phyloP scores from a whole-genome alignment of 805 yeast species.

The Kurtzmaniella cleridarum region DNA sequence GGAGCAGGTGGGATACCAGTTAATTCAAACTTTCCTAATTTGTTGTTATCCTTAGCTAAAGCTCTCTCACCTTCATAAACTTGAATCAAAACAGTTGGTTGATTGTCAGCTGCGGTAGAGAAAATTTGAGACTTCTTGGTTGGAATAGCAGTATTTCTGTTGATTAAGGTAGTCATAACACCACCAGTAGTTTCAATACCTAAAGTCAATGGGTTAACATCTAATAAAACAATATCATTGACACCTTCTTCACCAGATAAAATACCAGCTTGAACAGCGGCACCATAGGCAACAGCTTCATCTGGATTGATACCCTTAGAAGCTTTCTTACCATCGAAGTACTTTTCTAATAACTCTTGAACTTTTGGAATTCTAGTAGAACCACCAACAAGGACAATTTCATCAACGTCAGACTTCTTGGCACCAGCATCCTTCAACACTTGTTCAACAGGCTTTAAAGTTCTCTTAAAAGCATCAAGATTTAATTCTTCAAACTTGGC shows the following conservation, averaged over 20 bases:
- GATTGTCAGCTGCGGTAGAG: conserved; percentile 98
- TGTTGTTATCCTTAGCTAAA: conserved; percentile 95
- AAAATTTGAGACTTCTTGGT: conserved; percentile 98
- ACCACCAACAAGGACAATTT: conserved; percentile 45
- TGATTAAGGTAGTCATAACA: conserved; percentile 97
- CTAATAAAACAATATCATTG: conserved; percentile 91
- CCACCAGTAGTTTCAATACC: conserved; percentile 99
- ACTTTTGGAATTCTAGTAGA: conserved; percentile 48
- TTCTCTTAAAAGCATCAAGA: conserved; percentile 39
- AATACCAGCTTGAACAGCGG: conserved; percentile 99
- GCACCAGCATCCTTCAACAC: conserved; percentile 42
- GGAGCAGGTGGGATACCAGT: conserved; percentile 97
- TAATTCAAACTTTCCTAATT: conserved; percentile 97
- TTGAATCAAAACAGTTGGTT: conserved; percentile 98
- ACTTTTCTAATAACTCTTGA: conserved; percentile 41
- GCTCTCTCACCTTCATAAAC: conserved; percentile 99
- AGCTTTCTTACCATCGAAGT: conserved; percentile 43
- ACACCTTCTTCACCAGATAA: conserved; percentile 95
- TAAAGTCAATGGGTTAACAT: conserved; percentile 95
- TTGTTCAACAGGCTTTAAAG: conserved; percentile 44
- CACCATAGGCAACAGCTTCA: conserved; percentile 54
- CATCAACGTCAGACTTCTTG: conserved; percentile 41
- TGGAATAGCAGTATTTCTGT: conserved; percentile 99
- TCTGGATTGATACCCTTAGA: conserved; percentile 46
- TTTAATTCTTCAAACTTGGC: conserved; percentile 46